These are phyloP conservation scores for Botryotinia calthae DNA, from an alignment of 2,329 filamentous ascomycete species.

Conservation along the genomic window DNA sequence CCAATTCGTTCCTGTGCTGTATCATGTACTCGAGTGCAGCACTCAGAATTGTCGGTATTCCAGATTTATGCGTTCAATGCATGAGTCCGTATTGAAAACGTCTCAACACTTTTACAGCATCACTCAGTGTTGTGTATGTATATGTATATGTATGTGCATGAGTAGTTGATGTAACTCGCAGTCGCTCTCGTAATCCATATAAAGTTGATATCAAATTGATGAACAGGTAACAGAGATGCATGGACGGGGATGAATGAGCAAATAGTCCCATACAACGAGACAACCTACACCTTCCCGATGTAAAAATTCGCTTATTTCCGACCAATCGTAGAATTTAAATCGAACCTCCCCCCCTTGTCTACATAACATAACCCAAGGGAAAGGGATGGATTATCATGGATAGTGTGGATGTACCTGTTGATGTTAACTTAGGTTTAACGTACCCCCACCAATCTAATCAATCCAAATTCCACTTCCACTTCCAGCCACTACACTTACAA, in stretches of 20 bases:
- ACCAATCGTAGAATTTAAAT: constrained; percentile 11
- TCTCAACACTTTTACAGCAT: not conserved
- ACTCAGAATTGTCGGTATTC: not conserved
- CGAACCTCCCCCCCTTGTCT: not conserved
- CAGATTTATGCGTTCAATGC: not conserved
- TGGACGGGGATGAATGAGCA: not conserved
- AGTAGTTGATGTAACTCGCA: not conserved
- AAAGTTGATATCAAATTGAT: not conserved
- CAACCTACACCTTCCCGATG: not conserved
- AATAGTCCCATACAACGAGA: not conserved
- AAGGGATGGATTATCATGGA: not conserved
- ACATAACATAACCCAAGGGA: not conserved
- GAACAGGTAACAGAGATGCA: not conserved
- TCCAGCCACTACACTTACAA: not conserved
- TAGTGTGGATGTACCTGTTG: not conserved
- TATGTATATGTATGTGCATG: not conserved
- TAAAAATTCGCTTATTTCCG: not conserved
- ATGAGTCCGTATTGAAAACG: not conserved
- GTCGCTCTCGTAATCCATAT: not conserved
- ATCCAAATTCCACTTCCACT: not conserved
- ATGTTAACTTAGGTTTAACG: not conserved
- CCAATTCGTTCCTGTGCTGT: not conserved
- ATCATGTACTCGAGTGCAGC: not conserved
- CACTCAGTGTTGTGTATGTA: not conserved
- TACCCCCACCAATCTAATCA: not conserved